Base-by-base conservation (phyloP, 371 early-diverging fungal genomes). In the Apophysomyces ossiformis region DNA sequence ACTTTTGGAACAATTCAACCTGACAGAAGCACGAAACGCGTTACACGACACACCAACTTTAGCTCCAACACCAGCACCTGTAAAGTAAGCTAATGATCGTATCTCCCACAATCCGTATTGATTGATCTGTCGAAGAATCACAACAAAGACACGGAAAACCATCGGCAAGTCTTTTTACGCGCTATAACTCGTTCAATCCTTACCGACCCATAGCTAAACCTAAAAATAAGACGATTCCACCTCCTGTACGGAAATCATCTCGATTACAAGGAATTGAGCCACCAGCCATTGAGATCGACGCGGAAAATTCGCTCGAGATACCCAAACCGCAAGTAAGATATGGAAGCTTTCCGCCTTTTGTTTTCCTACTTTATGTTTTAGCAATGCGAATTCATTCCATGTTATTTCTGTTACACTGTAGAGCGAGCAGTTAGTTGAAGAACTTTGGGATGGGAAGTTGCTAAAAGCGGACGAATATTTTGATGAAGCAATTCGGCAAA, bases 381-480 rank as follows among this genome's bases (percentile, higher is more conserved):
- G 32, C 32, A 26, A 26, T 2, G 32, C 32, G 3, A 26, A 26
- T 26, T 26, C 32, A 26, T 26, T 26, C 32, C 32, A 0, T 26
- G 2, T 26, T 2, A 3, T 26, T 2, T 2, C 32, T 26, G 32
- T 26, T 26, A 26, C 32, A 26, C 32, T 26, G 32, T 50, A 50
- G 54, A 21, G 21, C 11, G 54, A 50, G 35, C 72, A 76, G 12
- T 75, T 72, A 5, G 67, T 77, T 35, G 65, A 75, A 8, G 82
- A 81, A 36, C 54, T 82, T 37, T 71, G 75, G 71, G 76, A 78
- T 38, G 72, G 72, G 1, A 70, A 68, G 39, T 64, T 89, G n/a
- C 65, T 85, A 61, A 76, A 83, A 6, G 85, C 87, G 5, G 89
- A 88, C 50, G 77, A 85, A 47, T 86, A 81, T 54, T 90, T 91